Evolutionary conservation across 148 eudicot genomes (phyloP).

Genomic region (Camellia lanceoleosa): DNA sequence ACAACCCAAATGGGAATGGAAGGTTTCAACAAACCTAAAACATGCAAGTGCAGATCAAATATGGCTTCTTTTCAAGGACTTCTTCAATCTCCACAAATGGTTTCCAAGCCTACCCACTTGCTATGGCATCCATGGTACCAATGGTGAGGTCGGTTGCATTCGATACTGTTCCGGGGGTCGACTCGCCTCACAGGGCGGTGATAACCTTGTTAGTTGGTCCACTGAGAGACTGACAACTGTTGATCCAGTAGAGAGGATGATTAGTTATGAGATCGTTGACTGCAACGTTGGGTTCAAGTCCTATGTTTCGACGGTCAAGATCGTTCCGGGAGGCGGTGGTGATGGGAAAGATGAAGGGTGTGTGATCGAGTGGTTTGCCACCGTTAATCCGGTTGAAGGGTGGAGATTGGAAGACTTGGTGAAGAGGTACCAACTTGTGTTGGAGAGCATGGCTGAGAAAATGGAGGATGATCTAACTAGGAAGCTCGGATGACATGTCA

Average conservation of each 20-base stretch:
- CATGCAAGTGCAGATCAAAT: slow-evolving; percentile 48
- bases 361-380: slow-evolving; percentile 60
- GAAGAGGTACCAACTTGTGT: too few species aligned
- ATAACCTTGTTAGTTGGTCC: slow-evolving; percentile 41
- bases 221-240: slow-evolving; percentile 58
- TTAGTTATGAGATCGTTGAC: slow-evolving; percentile 70
- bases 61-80: slow-evolving; percentile 64
- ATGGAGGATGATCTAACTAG: too few species aligned
- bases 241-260: slow-evolving; percentile 37
- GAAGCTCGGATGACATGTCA: too few species aligned
- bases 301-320: slow-evolving; percentile 57
- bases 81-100: slow-evolving; percentile 66
- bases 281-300: slow-evolving; percentile 67
- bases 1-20: slow-evolving; percentile 49
- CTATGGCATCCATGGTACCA: slow-evolving; percentile 66
- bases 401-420: too few species aligned
- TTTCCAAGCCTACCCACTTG: slow-evolving; percentile 50
- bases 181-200: slow-evolving; percentile 17
- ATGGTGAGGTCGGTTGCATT: slow-evolving; percentile 70
- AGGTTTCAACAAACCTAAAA: slow-evolving; percentile 35
- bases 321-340: slow-evolving; percentile 25
- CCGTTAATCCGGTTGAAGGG: slow-evolving; percentile 27
- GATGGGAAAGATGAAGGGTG: slow-evolving; percentile 37
- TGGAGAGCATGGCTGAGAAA: too few species aligned
- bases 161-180: slow-evolving; percentile 51